phyloP scores from a whole-genome alignment of 805 yeast species.

The Schizosaccharomyces osmophilus region DNA sequence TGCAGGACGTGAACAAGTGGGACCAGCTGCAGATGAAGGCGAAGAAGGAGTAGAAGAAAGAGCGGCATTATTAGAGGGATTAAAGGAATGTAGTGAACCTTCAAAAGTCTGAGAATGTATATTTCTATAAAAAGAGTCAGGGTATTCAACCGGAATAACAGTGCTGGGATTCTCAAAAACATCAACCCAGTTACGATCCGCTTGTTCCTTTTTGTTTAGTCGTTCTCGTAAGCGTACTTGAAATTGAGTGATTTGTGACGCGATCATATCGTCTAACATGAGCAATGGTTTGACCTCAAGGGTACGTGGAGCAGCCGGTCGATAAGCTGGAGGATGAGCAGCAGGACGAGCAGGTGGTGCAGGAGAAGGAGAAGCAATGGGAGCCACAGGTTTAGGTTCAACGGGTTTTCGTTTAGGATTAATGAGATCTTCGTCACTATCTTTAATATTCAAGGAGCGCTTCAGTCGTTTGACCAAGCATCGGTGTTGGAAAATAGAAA shows the following conservation, averaged over 20 bases:
- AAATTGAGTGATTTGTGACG: not conserved
- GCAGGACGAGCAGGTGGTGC: not conserved
- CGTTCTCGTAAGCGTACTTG: conserved; percentile 30
- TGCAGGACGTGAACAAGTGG: not conserved
- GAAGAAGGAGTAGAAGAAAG: not conserved
- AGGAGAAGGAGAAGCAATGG: not conserved
- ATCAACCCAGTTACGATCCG: conserved; percentile 45
- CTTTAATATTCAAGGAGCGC: conserved; percentile 49
- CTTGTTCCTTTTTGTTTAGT: conserved; percentile 40
- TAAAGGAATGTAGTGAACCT: not conserved
- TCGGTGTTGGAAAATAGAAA: conserved; percentile 46
- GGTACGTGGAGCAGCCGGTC: not conserved
- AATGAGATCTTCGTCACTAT: conserved; percentile 55
- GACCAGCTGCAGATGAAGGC: not conserved
- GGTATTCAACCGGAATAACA: not conserved
- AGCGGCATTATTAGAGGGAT: not conserved
- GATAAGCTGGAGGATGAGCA: not conserved
- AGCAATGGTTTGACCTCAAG: not conserved
- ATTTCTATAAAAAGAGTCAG: not conserved
- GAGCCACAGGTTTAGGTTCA: not conserved
- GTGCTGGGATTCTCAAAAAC: conserved; percentile 14
- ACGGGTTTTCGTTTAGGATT: not conserved
- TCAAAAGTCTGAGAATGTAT: not conserved
- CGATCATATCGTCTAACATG: not conserved
- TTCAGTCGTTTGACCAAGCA: conserved; percentile 48